phyloP scores from a whole-genome alignment of 2,329 filamentous ascomycete species.

The Colletotrichum ledebouriae region DNA sequence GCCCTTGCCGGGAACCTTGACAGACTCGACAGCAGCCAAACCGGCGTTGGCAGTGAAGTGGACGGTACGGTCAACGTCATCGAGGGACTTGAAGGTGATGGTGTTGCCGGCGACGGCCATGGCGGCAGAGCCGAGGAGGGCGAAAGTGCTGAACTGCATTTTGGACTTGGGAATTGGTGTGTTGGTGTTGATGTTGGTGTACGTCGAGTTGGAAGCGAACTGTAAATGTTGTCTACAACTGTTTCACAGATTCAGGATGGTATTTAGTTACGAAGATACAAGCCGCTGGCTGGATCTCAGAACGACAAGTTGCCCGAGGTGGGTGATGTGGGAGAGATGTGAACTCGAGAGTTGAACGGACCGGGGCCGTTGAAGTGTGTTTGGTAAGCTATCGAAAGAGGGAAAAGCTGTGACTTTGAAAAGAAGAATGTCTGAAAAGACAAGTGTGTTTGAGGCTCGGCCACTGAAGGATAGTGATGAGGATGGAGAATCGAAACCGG shows the following conservation, averaged over 20 bases:
- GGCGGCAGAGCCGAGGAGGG: slow-evolving; percentile 57
- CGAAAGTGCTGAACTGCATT: slow-evolving; percentile 67
- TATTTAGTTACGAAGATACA: slow-evolving; percentile 17
- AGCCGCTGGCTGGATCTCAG: slow-evolving; percentile 34
- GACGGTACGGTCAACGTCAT: slow-evolving; percentile 63
- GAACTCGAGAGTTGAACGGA: slow-evolving; percentile 36
- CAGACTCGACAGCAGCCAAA: slow-evolving; percentile 50
- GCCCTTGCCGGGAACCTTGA: slow-evolving; percentile 56
- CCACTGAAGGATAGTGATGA: slow-evolving; percentile 42
- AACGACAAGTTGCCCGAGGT: slow-evolving; percentile 28
- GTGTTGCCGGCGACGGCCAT: slow-evolving; percentile 59
- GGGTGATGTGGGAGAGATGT: slow-evolving; percentile 24
- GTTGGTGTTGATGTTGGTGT: slow-evolving; percentile 28
- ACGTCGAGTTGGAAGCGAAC: slow-evolving; percentile 20
- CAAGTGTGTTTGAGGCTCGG: slow-evolving; percentile 37
- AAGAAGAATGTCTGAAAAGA: slow-evolving; percentile 42
- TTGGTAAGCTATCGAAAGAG: slow-evolving; percentile 41
- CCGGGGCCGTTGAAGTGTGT: slow-evolving; percentile 25
- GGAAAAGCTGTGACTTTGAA: slow-evolving; percentile 39
- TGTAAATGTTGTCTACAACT: slow-evolving; percentile 40
- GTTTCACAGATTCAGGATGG: slow-evolving; percentile 22
- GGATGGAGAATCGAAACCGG: slow-evolving; percentile 30
- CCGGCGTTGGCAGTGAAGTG: slow-evolving; percentile 63
- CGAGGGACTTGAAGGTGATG: slow-evolving; percentile 72
- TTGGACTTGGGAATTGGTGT: slow-evolving; percentile 50